phyloP scores from a whole-genome alignment of 2,329 filamentous ascomycete species.

The Cytospora mali region DNA sequence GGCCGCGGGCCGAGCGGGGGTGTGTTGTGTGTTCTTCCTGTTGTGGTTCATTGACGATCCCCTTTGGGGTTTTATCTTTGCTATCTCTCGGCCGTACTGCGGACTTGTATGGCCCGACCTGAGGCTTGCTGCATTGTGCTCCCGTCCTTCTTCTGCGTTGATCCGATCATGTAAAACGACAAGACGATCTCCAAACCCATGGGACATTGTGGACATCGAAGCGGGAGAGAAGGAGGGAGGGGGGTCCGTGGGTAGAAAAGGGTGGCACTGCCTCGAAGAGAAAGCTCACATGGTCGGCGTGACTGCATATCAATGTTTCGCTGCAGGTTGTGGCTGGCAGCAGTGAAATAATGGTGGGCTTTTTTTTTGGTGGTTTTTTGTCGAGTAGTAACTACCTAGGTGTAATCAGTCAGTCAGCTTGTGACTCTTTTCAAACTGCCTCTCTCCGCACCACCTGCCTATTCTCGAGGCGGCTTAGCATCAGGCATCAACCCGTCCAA shows the following conservation, averaged over 20 bases:
- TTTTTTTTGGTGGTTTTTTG: too few relatives aligned
- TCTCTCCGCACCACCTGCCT: neutral
- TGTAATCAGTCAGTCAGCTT: too few relatives aligned
- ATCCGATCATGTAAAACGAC: too few relatives aligned
- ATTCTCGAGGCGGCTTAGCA: neutral
- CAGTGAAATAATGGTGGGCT: too few relatives aligned
- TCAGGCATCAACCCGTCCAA: neutral
- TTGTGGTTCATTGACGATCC: neutral
- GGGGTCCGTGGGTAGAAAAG: too few relatives aligned
- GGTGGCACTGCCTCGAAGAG: conserved; percentile 9
- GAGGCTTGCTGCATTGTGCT: conserved; percentile 10
- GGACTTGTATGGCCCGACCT: neutral
- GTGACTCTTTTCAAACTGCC: neutral
- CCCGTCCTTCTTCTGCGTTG: too few relatives aligned
- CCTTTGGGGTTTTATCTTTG: too few relatives aligned
- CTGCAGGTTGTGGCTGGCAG: neutral
- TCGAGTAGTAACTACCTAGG: too few relatives aligned
- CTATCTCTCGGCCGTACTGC: neutral
- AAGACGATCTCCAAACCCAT: neutral
- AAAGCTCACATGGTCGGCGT: conserved; percentile 13
- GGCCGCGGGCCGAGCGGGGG: neutral
- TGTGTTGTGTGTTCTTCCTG: too few relatives aligned
- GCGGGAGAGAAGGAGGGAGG: too few relatives aligned
- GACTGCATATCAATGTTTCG: neutral
- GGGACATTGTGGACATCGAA: too few relatives aligned